phyloP scores from a whole-genome alignment of 768 basidiomycete species.

The Leccinum variicolor region DNA sequence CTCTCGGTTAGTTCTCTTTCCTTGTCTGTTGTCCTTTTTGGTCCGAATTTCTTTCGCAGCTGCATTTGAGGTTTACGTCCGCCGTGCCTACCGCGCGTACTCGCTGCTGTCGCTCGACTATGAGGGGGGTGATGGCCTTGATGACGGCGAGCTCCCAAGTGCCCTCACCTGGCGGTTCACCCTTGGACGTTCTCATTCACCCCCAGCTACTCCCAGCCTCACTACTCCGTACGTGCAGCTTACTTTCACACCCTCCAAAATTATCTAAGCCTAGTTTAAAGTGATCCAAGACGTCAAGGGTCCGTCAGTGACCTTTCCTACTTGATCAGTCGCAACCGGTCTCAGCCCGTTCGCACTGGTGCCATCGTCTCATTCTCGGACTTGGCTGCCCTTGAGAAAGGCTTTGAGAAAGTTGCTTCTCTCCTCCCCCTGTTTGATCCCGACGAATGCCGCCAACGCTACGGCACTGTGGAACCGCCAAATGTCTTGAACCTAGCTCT shows the following conservation, averaged over 20 bases:
- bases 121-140: slow-evolving; percentile 84
- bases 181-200: slow-evolving; percentile 82
- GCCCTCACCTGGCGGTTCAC: slow-evolving; percentile 95
- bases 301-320: slow-evolving; percentile 97
- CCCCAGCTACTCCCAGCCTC: slow-evolving; percentile 77
- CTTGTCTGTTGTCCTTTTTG: background rate
- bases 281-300: slow-evolving; percentile 72
- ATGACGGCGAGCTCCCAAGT: slow-evolving; percentile 78
- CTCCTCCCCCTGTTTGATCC: slow-evolving; percentile 73
- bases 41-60: slow-evolving; percentile 43
- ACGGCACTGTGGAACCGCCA: slow-evolving; percentile 75
- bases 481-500: slow-evolving; percentile 95
- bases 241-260: background rate
- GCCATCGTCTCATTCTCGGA: slow-evolving; percentile 90
- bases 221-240: slow-evolving; percentile 29
- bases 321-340: slow-evolving; percentile 80
- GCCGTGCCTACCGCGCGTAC: slow-evolving; percentile 95
- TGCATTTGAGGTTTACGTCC: slow-evolving; percentile 92
- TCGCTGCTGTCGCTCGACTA: slow-evolving; percentile 89
- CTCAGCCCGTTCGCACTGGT: slow-evolving; percentile 87
- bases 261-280: slow-evolving; percentile 22
- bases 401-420: slow-evolving; percentile 71
- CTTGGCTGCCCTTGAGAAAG: slow-evolving; percentile 59
- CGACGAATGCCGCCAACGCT: slow-evolving; percentile 68
- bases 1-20: slow-evolving; percentile 57